phyloP scores from a whole-genome alignment of 495 filamentous ascomycete genomes.

The Polyplosphaeria fusca region DNA sequence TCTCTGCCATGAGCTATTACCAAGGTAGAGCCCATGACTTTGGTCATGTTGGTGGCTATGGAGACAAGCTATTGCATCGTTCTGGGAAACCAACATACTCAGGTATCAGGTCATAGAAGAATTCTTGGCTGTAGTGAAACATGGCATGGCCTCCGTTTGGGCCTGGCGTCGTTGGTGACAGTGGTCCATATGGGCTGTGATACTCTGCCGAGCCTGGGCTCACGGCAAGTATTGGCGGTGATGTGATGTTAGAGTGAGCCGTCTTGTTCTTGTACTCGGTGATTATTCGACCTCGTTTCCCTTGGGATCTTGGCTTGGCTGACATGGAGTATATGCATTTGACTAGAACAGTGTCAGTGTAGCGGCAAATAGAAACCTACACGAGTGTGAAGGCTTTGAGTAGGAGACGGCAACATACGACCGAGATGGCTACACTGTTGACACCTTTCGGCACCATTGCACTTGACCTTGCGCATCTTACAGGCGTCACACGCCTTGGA shows the following conservation, averaged over 20 bases:
- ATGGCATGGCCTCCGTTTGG: background rate
- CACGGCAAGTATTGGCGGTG: background rate
- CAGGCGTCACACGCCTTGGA: slow-evolving; percentile 31
- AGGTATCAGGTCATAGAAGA: slow-evolving; percentile 34
- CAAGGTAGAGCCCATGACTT: no score
- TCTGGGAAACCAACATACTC: no score
- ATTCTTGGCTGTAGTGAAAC: slow-evolving; percentile 7
- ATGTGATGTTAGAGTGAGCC: background rate
- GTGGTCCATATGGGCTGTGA: background rate
- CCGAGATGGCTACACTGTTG: slow-evolving; percentile 30
- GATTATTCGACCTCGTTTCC: slow-evolving; percentile 21
- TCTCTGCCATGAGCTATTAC: no score
- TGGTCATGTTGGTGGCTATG: no score
- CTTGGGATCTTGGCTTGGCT: slow-evolving; percentile 4
- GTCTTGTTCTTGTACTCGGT: slow-evolving; percentile 23
- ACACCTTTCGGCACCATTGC: slow-evolving; percentile 29
- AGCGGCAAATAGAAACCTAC: no score
- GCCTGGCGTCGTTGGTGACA: background rate
- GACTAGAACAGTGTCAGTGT: no score
- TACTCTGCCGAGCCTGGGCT: background rate
- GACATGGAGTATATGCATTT: slow-evolving; percentile 24
- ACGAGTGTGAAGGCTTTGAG: no score
- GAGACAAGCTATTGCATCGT: no score
- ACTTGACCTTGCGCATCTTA: slow-evolving; percentile 29
- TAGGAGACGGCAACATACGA: no score